These are phyloP conservation scores for Sporothrix mexicana DNA, from an alignment of 2,329 filamentous ascomycete genomes.

Conservation along the genomic window DNA sequence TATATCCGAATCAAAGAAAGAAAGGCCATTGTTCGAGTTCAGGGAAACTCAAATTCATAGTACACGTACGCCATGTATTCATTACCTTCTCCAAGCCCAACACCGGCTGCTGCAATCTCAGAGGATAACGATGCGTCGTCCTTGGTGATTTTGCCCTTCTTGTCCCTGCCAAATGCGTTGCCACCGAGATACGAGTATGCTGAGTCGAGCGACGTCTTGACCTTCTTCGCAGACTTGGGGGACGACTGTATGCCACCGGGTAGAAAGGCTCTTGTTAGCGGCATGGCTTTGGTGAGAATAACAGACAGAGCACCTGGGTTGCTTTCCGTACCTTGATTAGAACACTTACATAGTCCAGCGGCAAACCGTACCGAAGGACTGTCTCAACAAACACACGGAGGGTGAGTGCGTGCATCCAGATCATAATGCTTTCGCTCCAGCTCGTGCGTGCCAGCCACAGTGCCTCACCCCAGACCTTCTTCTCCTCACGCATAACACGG, in stretches of 20 bases:
- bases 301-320: not conserved
- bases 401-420: slow-evolving; percentile 91
- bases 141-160: slow-evolving; percentile 88
- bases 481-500: slow-evolving; percentile 80
- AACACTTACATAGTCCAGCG: slow-evolving; percentile 84
- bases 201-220: slow-evolving; percentile 77
- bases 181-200: slow-evolving; percentile 91
- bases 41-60: slow-evolving; percentile 86
- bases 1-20: no score
- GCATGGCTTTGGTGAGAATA: not conserved
- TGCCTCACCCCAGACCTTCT: slow-evolving; percentile 91
- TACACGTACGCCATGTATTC: slow-evolving; percentile 98
- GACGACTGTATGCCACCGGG: slow-evolving; percentile 65
- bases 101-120: slow-evolving; percentile 80
- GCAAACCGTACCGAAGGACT: slow-evolving; percentile 92
- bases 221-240: slow-evolving; percentile 79
- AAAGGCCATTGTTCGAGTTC: not conserved
- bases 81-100: slow-evolving; percentile 70
- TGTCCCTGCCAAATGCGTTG: slow-evolving; percentile 92
- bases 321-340: slow-evolving; percentile 73
- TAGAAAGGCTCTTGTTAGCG: not conserved
- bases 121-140: slow-evolving; percentile 80
- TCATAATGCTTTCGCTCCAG: slow-evolving; percentile 95
- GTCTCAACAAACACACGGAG: slow-evolving; percentile 96
- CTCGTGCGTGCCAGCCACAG: slow-evolving; percentile 85